Evolutionary conservation across 331 rosid genomes (phyloP), one percentile per base, ranked within the genome.

Genomic region (Phaseolus coccineus): DNA sequence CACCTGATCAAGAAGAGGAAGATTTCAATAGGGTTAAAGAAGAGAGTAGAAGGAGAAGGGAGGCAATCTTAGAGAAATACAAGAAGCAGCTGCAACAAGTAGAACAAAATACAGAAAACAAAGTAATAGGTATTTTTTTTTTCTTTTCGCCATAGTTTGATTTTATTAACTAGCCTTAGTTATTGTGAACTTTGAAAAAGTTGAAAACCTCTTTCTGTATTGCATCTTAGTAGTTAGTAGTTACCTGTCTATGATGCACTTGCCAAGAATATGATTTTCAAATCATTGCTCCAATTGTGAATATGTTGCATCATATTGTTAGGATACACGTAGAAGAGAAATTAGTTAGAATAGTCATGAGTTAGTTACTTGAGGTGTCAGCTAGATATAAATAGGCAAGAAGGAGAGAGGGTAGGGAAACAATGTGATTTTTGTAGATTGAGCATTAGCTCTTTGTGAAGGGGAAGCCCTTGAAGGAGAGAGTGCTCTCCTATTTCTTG

Each of bases 1-100:
- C 82, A 67, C 93, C 87, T 44, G 98, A 93, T 46, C 91, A 95
- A 84, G 99, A 96, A 84, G 98, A 95, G 82, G 98, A 96, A 51
- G 93, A 96, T 82, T 88, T 93, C 44, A 85, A 87, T 81, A 89
- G 96, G 85, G 93, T 96, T 73, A 95, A 91, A 84, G 99, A 93
- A 89, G 98, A 93, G 87, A 93, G 98, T 84, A 86, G 90, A 72
- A 93, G 91, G 76, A 84, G 96, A 85, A 91, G 91, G 74, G 94
- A 87, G 65, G 99, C 96, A 25, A 96, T 96, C 83, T 82, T 96
- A 82, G 98, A 90, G 81, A 96, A 96, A 87, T 90, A 93, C 76
- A 93, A 86, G 81, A 87, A 74, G 81, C 87, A 83, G 92, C 86
- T 77, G 67, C 87, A 73, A 82, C 76, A 83, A 78, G 83, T 28